phyloP scores from a whole-genome alignment of 202 grass and related monocot genomes.

The Musa balbisiana region DNA sequence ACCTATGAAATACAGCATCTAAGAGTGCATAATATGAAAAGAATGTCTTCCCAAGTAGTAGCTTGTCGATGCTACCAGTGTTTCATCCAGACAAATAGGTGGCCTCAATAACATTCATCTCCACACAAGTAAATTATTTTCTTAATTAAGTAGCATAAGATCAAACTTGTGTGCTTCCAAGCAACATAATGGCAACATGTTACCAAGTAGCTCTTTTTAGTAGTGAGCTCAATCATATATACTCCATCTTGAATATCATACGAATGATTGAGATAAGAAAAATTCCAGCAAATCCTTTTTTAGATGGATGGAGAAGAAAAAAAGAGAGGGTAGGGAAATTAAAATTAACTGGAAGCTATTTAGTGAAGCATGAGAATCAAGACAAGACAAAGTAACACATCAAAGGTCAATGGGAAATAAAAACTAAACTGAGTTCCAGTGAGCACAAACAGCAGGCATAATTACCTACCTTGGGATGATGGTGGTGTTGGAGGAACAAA shows the following conservation, averaged over 20 bases:
- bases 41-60: not conserved
- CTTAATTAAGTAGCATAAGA: too few species aligned
- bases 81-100: not conserved
- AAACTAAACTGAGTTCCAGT: not conserved
- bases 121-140: not conserved
- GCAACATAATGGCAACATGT: not conserved
- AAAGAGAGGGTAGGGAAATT: too few species aligned
- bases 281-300: not conserved
- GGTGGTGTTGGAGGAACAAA: slow-evolving; percentile 7
- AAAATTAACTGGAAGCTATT: not conserved
- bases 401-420: not conserved
- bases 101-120: not conserved
- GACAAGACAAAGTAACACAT: not conserved
- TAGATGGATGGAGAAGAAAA: not conserved
- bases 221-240: not conserved
- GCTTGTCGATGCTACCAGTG: too few species aligned
- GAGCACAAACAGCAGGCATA: not conserved
- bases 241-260: not conserved
- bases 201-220: too few species aligned
- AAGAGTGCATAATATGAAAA: not conserved
- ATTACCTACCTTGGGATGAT: slow-evolving; percentile 10
- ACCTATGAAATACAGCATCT: not conserved
- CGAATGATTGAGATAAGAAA: not conserved
- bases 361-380: not conserved
- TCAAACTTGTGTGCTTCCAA: too few species aligned